These are phyloP conservation scores for Ophiostoma australiae DNA, from an alignment of 2,329 filamentous ascomycete genomes.

Conservation along the genomic window DNA sequence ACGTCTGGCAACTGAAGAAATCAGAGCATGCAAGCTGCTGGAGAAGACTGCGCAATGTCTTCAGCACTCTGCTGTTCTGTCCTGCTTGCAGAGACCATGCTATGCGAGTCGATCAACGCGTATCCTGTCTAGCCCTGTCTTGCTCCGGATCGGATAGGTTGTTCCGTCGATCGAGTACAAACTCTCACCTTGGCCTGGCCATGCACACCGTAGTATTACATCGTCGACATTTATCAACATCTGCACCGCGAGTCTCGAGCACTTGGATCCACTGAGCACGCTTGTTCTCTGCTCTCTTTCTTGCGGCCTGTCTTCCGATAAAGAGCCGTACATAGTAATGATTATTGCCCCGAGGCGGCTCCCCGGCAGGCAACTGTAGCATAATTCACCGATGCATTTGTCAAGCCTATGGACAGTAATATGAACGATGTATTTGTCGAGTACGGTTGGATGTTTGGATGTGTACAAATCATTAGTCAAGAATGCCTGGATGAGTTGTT, in stretches of 20 bases:
- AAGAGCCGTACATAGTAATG: neutral
- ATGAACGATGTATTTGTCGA: no score
- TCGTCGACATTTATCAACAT: neutral
- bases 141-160: conserved; percentile 7
- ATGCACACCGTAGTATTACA: neutral
- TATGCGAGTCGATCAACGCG: neutral
- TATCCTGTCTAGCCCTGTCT: neutral
- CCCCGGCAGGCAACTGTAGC: neutral
- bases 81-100: neutral
- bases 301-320: neutral
- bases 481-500: neutral
- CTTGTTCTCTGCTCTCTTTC: neutral
- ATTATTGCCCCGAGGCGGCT: neutral
- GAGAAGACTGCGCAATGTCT: neutral
- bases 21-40: neutral
- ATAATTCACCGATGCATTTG: neutral
- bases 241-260: neutral
- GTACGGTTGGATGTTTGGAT: no score
- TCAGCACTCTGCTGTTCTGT: neutral
- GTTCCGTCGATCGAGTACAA: neutral
- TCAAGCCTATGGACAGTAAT: neutral
- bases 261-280: neutral
- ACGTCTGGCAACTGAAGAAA: neutral
- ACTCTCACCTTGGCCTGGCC: neutral
- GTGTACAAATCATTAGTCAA: no score